Conservation (phyloP, 2,329 filamentous ascomycete species). For the Cercospora sojina region DNA sequence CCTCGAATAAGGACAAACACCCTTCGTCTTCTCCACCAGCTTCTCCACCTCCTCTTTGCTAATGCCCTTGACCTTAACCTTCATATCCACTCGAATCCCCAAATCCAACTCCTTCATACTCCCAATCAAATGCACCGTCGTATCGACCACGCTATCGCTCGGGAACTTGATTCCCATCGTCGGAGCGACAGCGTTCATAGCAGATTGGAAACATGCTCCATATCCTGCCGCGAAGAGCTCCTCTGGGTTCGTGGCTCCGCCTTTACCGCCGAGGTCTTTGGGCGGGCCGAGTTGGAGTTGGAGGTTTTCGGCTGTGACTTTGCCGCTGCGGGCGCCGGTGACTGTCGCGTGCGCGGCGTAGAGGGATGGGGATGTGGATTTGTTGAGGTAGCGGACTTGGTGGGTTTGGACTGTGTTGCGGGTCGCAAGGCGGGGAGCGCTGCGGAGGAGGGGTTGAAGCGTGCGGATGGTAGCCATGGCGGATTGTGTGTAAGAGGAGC, state of each 20-base stretch:
- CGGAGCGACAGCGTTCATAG: conserved; percentile 48
- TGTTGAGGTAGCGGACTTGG: conserved; percentile 25
- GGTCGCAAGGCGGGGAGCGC: not conserved
- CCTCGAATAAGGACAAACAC: conserved; percentile 40
- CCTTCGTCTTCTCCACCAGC: conserved; percentile 39
- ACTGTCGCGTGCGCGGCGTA: conserved; percentile 21
- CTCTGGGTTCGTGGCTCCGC: conserved; percentile 46
- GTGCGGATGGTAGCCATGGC: not conserved
- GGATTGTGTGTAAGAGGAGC: not conserved
- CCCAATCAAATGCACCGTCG: conserved; percentile 48
- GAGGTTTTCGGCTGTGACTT: conserved; percentile 19
- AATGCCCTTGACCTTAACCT: conserved; percentile 40
- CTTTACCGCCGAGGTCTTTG: conserved; percentile 22
- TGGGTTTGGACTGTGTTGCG: not conserved
- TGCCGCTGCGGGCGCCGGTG: conserved; percentile 25
- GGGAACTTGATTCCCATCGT: conserved; percentile 46
- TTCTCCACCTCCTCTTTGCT: conserved; percentile 38
- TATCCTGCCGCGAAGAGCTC: conserved; percentile 52
- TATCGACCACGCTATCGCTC: conserved; percentile 44
- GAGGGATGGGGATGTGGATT: conserved; percentile 15
- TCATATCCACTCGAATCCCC: conserved; percentile 47
- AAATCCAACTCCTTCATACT: conserved; percentile 48
- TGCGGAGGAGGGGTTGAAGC: not conserved
- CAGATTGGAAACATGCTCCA: conserved; percentile 49
- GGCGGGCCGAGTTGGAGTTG: conserved; percentile 23